phyloP scores from a whole-genome alignment of 495 filamentous ascomycete genomes.

The Achaetomiella virescens region DNA sequence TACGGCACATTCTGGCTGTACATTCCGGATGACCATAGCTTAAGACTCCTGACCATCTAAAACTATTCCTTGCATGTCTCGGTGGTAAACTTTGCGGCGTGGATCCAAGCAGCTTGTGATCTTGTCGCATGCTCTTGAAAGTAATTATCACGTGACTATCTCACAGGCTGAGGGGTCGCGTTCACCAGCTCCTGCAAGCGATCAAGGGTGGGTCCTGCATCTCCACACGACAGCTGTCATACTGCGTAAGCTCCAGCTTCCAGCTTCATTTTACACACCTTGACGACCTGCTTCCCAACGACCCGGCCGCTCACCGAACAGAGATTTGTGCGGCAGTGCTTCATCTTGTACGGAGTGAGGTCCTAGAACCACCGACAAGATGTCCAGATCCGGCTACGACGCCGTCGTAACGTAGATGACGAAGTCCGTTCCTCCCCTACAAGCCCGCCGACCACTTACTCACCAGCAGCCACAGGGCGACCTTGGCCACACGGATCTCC shows the following conservation, averaged over 20 bases:
- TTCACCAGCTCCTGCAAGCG: too few species aligned
- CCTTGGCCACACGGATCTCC: constrained; percentile 93
- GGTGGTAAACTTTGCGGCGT: background rate
- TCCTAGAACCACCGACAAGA: constrained; percentile 28
- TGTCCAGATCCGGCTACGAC: constrained; percentile 88
- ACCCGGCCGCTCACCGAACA: background rate
- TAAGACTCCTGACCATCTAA: constrained; percentile 26
- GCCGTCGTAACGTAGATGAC: constrained; percentile 92
- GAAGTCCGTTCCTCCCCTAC: constrained; percentile 40
- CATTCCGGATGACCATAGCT: constrained; percentile 29
- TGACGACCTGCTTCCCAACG: constrained; percentile 1
- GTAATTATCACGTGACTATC: background rate
- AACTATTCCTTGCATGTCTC: constrained; percentile 8
- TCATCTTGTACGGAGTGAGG: background rate
- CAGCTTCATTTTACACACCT: background rate
- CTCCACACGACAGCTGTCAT: constrained; percentile 21
- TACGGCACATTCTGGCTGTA: constrained; percentile 23
- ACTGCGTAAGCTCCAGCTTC: constrained; percentile 15
- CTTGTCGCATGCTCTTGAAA: background rate
- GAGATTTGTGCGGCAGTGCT: background rate
- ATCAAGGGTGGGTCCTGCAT: too few species aligned
- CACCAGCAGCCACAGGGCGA: constrained; percentile 68
- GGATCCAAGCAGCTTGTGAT: background rate
- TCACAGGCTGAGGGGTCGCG: background rate
- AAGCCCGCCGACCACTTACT: background rate